Evolutionary conservation across 2,329 filamentous ascomycete species (phyloP).

Genomic region (Diplodia corticola): DNA sequence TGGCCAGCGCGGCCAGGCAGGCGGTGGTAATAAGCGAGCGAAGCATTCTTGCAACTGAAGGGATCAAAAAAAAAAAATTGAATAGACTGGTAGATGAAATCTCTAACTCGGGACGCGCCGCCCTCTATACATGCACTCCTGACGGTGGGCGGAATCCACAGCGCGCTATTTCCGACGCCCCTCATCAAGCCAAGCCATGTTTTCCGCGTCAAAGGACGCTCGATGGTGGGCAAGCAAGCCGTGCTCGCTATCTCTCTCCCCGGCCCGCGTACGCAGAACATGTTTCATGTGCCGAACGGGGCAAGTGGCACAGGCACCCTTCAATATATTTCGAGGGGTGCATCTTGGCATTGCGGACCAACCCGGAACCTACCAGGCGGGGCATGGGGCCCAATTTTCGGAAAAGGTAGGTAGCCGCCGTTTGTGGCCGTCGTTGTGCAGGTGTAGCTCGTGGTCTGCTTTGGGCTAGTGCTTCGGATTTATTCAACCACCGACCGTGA

Average conservation of each 20-base stretch:
- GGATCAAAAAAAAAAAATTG: background rate
- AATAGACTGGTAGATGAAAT: background rate
- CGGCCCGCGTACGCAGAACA: background rate
- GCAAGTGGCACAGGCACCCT: background rate
- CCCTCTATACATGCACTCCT: background rate
- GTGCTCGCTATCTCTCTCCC: background rate
- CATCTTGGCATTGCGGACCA: background rate
- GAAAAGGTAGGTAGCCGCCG: background rate
- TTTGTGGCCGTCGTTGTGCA: background rate
- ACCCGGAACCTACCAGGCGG: background rate
- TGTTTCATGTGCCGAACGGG: background rate
- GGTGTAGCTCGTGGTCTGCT: background rate
- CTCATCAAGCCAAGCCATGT: background rate
- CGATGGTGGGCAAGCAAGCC: background rate
- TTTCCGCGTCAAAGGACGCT: background rate
- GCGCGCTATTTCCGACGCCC: background rate
- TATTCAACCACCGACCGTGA: background rate
- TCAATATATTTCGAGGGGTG: background rate
- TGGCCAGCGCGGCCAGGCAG: background rate
- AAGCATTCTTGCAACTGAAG: background rate
- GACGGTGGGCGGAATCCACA: background rate
- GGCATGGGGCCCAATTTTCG: background rate
- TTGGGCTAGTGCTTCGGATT: background rate
- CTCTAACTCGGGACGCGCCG: background rate
- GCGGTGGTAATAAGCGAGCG: background rate